A percentile compares a stretch with the other conserved stretches of the same genome.
Conservation (phyloP, 2,329 filamentous ascomycete genomes). For the Lecanicillium sp. region DNA sequence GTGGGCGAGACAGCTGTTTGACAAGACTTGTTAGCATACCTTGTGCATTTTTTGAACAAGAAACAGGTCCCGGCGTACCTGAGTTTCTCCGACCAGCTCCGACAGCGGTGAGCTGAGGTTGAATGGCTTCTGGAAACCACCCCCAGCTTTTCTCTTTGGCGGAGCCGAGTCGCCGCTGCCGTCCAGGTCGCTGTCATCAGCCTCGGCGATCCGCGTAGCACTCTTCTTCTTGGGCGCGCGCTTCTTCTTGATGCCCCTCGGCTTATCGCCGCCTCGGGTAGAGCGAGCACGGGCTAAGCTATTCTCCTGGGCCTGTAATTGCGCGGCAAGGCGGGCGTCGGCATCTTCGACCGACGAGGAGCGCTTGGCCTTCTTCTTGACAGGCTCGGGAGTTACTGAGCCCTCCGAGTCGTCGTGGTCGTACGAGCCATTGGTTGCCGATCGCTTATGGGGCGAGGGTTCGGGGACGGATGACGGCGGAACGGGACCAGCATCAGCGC, state of each 20-base stretch:
- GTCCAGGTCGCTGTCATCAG: constrained; percentile 72
- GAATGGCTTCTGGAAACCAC: constrained; percentile 87
- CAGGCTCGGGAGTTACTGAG: constrained; percentile 35
- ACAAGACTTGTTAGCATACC: not conserved
- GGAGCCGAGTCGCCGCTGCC: constrained; percentile 48
- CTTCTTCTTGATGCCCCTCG: constrained; percentile 55
- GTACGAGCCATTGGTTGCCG: constrained; percentile 24
- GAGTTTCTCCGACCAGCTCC: constrained; percentile 60
- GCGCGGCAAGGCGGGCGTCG: constrained; percentile 79
- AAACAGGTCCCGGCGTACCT: constrained; percentile 38
- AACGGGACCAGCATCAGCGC: constrained; percentile 38
- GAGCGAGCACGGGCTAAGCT: constrained; percentile 55
- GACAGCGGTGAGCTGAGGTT: constrained; percentile 62
- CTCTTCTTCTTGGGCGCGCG: constrained; percentile 64
- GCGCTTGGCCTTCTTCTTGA: constrained; percentile 60
- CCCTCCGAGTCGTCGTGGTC: constrained; percentile 37
- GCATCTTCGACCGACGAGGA: constrained; percentile 56
- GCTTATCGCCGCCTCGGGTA: constrained; percentile 63
- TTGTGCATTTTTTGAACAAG: too few species aligned
- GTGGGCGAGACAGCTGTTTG: constrained; percentile 73
- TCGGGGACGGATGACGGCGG: constrained; percentile 24
- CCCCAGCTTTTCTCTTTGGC: constrained; percentile 73
- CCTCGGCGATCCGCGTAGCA: constrained; percentile 62
- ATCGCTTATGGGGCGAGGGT: constrained; percentile 25
- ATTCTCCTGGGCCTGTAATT: constrained; percentile 90